phyloP scores from a whole-genome alignment of 208 protist species.

The Leishmania mexicana region DNA sequence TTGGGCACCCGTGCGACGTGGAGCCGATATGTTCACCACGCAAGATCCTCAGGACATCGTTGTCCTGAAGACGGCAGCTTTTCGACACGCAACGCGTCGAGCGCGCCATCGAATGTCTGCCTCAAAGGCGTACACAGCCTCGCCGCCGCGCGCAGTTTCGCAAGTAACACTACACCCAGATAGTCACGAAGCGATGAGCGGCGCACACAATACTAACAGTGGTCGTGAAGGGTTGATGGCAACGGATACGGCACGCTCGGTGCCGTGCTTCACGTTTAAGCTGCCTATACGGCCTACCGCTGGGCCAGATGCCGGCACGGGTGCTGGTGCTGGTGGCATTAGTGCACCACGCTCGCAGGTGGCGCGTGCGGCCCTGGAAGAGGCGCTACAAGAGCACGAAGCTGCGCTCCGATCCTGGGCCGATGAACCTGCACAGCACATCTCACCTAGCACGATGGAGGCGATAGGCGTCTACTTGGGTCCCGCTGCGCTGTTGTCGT shows the following conservation, averaged over 20 bases:
- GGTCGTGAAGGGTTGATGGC: no score
- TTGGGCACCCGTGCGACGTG: background rate
- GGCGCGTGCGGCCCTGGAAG: conserved; percentile 5
- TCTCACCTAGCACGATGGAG: background rate
- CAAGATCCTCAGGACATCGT: conserved; percentile 15
- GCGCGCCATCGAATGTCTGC: background rate
- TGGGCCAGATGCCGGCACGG: background rate
- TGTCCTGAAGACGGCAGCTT: conserved; percentile 23
- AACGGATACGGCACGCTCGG: background rate
- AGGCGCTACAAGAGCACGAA: conserved; percentile 26
- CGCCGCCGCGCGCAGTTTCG: background rate
- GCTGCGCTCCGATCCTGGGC: conserved; percentile 30
- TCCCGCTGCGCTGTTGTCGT: background rate
- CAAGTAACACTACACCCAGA: background rate
- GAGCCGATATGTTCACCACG: conserved; percentile 19
- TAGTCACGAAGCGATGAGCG: background rate
- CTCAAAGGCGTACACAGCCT: background rate
- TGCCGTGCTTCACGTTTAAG: conserved; percentile 26
- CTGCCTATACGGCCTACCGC: background rate
- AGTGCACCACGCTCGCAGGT: background rate
- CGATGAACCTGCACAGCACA: conserved; percentile 8
- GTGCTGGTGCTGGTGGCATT: background rate
- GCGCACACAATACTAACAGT: no score
- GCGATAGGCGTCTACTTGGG: background rate
- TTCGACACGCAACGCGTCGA: background rate